Evolutionary conservation across 2,329 filamentous ascomycete species (phyloP).

Genomic region (Sclerotinia spermophila): DNA sequence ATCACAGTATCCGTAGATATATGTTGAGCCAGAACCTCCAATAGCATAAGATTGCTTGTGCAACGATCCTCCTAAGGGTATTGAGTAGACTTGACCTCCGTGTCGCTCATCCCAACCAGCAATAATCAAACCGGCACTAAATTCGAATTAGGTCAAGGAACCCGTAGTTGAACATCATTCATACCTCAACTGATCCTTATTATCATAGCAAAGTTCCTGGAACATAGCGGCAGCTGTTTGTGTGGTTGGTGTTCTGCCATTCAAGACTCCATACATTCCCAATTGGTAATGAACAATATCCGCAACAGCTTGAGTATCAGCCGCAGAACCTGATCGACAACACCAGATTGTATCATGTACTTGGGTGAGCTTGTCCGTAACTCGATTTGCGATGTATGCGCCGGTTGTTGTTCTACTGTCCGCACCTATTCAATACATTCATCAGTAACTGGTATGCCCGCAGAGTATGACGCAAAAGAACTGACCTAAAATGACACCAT

Average conservation of each 20-base stretch:
- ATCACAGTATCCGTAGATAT: constrained; percentile 99
- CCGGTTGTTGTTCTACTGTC: constrained; percentile 97
- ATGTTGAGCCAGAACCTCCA: constrained; percentile 93
- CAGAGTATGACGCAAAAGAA: constrained; percentile 6
- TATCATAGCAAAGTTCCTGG: constrained; percentile 96
- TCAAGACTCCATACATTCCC: constrained; percentile 84
- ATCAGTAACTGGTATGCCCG: constrained; percentile 20
- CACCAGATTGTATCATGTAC: constrained; percentile 99
- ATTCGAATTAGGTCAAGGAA: constrained; percentile 25
- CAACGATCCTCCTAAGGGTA: constrained; percentile 90
- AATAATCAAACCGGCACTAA: constrained; percentile 92
- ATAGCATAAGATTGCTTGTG: constrained; percentile 98
- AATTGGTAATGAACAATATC: constrained; percentile 98
- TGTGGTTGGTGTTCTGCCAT: constrained; percentile 86
- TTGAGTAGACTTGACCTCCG: constrained; percentile 95
- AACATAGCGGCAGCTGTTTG: constrained; percentile 94
- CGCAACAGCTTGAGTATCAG: constrained; percentile 95
- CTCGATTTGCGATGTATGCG: constrained; percentile 97
- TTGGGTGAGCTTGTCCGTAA: constrained; percentile 98
- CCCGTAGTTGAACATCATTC: constrained; percentile 35
- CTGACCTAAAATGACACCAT: constrained; percentile 87
- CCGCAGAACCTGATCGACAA: constrained; percentile 94
- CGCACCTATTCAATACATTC: constrained; percentile 54
- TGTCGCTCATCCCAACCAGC: constrained; percentile 96
- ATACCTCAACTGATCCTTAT: constrained; percentile 90